phyloP scores from a whole-genome alignment of 1,284 basidiomycete genomes.

The Moniliophthora roreri region DNA sequence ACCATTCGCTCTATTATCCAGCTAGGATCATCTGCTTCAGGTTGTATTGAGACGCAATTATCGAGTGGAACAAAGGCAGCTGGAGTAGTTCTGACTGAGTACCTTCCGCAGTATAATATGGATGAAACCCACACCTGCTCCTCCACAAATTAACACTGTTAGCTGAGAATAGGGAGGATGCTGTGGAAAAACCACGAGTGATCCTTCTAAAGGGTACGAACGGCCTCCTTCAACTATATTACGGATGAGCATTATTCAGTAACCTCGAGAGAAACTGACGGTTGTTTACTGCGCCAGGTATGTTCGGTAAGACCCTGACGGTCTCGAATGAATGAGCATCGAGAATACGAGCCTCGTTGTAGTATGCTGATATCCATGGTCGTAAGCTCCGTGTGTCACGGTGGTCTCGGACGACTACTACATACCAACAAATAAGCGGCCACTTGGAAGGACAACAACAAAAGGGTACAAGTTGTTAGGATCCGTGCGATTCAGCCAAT shows the following conservation, averaged over 20 bases:
- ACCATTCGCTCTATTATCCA: slow-evolving; percentile 79
- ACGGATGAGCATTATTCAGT: slow-evolving; percentile 3
- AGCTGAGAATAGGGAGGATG: slow-evolving; percentile 70
- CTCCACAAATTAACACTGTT: slow-evolving; percentile 73
- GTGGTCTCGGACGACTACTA: not conserved
- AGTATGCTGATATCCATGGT: slow-evolving; percentile 49
- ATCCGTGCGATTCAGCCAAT: slow-evolving; percentile 57
- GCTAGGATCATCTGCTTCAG: slow-evolving; percentile 54
- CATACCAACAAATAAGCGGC: slow-evolving; percentile 64
- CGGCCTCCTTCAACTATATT: slow-evolving; percentile 66
- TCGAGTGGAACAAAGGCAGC: slow-evolving; percentile 38
- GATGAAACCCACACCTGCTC: slow-evolving; percentile 46
- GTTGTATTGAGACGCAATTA: slow-evolving; percentile 67
- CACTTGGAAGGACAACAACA: slow-evolving; percentile 66
- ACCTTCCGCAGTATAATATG: too few relatives aligned
- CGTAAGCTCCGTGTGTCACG: slow-evolving; percentile 3
- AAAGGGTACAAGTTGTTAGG: slow-evolving; percentile 79
- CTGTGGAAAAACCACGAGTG: slow-evolving; percentile 68
- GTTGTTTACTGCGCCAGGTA: slow-evolving; percentile 73
- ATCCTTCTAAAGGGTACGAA: slow-evolving; percentile 76
- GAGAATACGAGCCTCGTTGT: slow-evolving; percentile 75
- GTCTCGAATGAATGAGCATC: slow-evolving; percentile 66
- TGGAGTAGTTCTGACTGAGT: not conserved
- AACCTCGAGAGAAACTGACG: slow-evolving; percentile 31
- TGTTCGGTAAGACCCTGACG: slow-evolving; percentile 58